Evolutionary conservation across 2,329 filamentous ascomycete species (phyloP).

Genomic region (Curvularia sp.): DNA sequence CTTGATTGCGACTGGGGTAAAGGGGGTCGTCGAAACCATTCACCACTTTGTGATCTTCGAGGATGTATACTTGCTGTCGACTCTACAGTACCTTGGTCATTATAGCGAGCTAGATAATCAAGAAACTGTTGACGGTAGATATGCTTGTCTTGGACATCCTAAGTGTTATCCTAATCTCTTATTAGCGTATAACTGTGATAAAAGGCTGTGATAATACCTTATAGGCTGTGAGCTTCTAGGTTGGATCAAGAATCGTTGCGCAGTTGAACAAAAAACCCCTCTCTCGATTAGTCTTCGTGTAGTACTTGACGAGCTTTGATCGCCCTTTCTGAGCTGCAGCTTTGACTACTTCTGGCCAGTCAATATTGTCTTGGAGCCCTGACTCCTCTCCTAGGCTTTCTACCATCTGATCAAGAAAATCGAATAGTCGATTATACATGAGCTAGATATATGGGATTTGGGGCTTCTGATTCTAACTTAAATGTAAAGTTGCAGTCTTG

Average conservation of each 20-base stretch:
- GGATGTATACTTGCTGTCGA: not conserved
- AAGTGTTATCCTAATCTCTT: not conserved
- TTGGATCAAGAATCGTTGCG: not conserved
- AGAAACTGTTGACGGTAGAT: slow-evolving; percentile 8
- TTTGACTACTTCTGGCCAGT: not conserved
- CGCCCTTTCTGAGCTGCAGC: not conserved
- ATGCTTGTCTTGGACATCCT: not conserved
- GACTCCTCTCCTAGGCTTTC: not conserved
- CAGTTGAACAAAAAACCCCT: not conserved
- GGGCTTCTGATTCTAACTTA: not conserved
- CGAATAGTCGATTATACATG: not conserved
- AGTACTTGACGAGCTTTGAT: not conserved
- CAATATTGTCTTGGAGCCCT: too few species aligned
- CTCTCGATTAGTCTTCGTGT: not conserved
- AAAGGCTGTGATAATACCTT: slow-evolving; percentile 16
- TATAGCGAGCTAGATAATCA: slow-evolving; percentile 9
- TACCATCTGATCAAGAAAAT: not conserved
- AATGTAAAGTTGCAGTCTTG: not conserved
- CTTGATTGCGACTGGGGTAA: not conserved
- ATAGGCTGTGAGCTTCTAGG: slow-evolving; percentile 7
- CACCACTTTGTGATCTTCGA: not conserved
- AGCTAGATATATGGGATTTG: slow-evolving; percentile 1
- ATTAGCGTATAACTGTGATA: slow-evolving; percentile 10
- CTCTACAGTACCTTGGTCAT: not conserved
- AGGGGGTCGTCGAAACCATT: not conserved